Conservation (phyloP, 73 alveolate genomes). For the Tetrahymena elliotti region DNA sequence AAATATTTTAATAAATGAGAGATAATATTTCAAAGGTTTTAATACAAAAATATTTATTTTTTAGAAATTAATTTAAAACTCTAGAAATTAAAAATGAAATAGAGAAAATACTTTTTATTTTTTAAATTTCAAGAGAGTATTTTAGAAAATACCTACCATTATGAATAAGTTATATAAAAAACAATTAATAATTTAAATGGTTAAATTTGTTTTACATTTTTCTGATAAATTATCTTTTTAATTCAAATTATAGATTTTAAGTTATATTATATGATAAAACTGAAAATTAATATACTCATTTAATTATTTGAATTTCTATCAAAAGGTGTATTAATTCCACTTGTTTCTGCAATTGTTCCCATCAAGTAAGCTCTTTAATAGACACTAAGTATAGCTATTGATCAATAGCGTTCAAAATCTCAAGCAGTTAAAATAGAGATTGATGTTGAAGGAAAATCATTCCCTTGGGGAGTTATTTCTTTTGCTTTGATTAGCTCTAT, state of each 20-base stretch:
- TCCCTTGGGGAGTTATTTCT: constrained; percentile 30
- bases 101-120: too few relatives aligned
- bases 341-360: constrained; percentile 57
- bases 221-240: background rate
- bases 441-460: constrained; percentile 11
- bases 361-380: constrained; percentile 45
- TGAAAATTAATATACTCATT: background rate
- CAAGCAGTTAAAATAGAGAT: constrained; percentile 50
- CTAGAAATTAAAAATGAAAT: too few relatives aligned
- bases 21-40: too few relatives aligned
- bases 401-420: constrained; percentile 52
- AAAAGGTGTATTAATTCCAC: constrained; percentile 69
- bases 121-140: too few relatives aligned
- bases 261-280: background rate
- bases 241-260: too few relatives aligned
- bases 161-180: too few relatives aligned
- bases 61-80: too few relatives aligned
- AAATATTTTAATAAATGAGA: too few relatives aligned
- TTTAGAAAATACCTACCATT: too few relatives aligned
- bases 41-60: too few relatives aligned
- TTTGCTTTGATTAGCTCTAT: constrained; percentile 86
- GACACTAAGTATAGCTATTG: constrained; percentile 62
- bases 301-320: background rate
- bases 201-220: too few relatives aligned
- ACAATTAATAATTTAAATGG: too few relatives aligned